These are phyloP conservation scores for Neurospora sublineolata DNA, from an alignment of 495 filamentous ascomycete genomes.

Conservation along the genomic window DNA sequence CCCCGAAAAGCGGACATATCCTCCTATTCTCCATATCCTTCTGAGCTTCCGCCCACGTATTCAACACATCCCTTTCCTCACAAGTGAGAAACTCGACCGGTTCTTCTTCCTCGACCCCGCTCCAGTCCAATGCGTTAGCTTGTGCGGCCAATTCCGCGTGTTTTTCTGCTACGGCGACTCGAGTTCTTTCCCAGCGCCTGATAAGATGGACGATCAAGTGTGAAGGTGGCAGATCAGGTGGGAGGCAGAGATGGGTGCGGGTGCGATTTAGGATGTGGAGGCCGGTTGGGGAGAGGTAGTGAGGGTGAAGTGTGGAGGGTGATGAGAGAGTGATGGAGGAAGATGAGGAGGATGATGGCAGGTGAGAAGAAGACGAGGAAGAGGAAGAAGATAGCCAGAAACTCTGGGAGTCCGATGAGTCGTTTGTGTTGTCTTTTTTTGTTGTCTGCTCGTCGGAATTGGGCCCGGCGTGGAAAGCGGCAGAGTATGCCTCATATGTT, in stretches of 20 bases:
- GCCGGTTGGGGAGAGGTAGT: neutral
- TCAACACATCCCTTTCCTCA: neutral
- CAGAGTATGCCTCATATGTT: neutral
- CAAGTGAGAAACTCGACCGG: neutral
- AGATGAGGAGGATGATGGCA: neutral
- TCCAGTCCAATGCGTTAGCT: constrained; percentile 1
- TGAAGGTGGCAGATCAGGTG: neutral
- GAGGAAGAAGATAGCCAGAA: neutral
- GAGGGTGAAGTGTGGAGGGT: neutral
- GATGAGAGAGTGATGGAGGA: neutral
- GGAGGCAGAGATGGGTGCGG: neutral
- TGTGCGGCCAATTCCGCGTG: neutral
- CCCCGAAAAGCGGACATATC: neutral
- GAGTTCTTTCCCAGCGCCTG: neutral
- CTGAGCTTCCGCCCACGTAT: neutral
- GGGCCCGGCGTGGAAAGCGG: neutral
- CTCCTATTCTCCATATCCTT: neutral
- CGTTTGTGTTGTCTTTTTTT: too few relatives aligned
- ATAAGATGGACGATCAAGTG: neutral
- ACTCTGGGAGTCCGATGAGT: neutral
- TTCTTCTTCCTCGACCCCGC: neutral
- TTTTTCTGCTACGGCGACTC: neutral
- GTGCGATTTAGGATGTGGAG: neutral
- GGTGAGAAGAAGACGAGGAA: neutral
- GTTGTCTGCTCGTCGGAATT: neutral